phyloP scores from a whole-genome alignment of 2,329 filamentous ascomycete genomes.

The Chrysoporthe puriensis region DNA sequence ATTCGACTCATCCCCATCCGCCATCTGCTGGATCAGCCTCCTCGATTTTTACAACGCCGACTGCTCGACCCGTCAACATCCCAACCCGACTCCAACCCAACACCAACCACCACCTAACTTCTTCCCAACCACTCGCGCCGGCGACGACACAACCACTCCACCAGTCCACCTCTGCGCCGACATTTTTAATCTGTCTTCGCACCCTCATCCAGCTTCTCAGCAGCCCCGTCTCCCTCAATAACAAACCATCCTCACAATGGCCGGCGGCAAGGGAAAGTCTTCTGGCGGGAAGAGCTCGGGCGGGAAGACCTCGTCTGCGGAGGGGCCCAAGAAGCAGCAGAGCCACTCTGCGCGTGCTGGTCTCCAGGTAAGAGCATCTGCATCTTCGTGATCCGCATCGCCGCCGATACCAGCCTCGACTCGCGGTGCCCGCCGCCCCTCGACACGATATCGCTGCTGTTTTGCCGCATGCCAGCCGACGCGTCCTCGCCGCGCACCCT shows the following conservation, averaged over 20 bases:
- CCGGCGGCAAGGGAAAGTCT: slow-evolving; percentile 93
- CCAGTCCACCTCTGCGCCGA: not conserved
- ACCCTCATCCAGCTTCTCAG: no score
- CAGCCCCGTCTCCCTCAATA: not conserved
- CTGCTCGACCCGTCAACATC: slow-evolving; percentile 6
- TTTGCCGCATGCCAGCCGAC: slow-evolving; percentile 22
- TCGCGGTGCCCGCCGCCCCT: slow-evolving; percentile 26
- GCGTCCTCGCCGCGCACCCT: slow-evolving; percentile 13
- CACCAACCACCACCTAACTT: not conserved
- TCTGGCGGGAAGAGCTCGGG: slow-evolving; percentile 86
- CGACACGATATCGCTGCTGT: slow-evolving; percentile 14
- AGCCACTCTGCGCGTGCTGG: slow-evolving; percentile 96
- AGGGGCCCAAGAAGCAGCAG: slow-evolving; percentile 81
- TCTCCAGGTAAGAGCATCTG: slow-evolving; percentile 75
- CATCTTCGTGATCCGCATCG: slow-evolving; percentile 8
- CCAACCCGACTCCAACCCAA: slow-evolving; percentile 1
- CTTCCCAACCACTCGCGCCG: not conserved
- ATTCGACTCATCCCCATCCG: not conserved
- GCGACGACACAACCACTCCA: not conserved
- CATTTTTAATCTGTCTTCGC: not conserved
- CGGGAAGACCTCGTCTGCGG: slow-evolving; percentile 70
- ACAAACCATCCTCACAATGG: slow-evolving; percentile 48
- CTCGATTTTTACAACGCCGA: slow-evolving; percentile 19
- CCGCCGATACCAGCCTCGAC: slow-evolving; percentile 14
- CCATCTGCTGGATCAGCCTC: slow-evolving; percentile 19